Base-by-base conservation (phyloP, 2,329 filamentous ascomycete species). In the Venturiaceae sp. region DNA sequence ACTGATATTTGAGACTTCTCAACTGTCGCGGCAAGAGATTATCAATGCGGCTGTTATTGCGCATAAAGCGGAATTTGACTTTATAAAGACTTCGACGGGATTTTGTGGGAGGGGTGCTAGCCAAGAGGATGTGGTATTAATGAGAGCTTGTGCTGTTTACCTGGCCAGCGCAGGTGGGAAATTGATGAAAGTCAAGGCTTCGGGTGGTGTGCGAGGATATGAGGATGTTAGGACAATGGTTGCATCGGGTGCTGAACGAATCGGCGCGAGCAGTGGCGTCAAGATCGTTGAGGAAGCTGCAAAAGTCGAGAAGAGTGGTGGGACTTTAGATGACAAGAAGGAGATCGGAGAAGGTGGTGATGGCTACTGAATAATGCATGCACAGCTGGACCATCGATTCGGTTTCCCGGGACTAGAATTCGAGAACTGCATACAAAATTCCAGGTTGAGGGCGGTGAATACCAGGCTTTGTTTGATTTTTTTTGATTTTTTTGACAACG, bases 1-100 rank as follows among this genome's bases (percentile, higher is more conserved):
- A 66, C 75, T 83, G 50, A 85, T 84, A 62, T 68, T 84, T 55
- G 82, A 84, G 66, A 83, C 81, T 7, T 78, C 77, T 0, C 77
- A 81, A 64, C 71, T 84, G 19, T 67, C 65, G 2, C 62, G 66
- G 5, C 64, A 71, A 5, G 74, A 83, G 61, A 77, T 83, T 57
- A 73, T 83, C 34, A 80, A 80, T 1, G 81, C 75, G 0, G 76
- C 75, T 19, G 73, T 78, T 23, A 71, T 84, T 41, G 76, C 78
- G 2, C 76, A 75, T 16, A 72, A 76, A 34, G 80, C 81, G 2
- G 75, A 75, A 4, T 79, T 80, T 53, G 80, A 84, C 63, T 84
- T 77, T 62, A 77, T 85, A 61, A 84, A 84, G 70, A 84, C 82
- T 0, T 79, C 76, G 32, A 84, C 82, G 1, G 82, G 82, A 1